phyloP scores from a whole-genome alignment of 2,329 filamentous ascomycete species.

The Penicillium brevicompactum region DNA sequence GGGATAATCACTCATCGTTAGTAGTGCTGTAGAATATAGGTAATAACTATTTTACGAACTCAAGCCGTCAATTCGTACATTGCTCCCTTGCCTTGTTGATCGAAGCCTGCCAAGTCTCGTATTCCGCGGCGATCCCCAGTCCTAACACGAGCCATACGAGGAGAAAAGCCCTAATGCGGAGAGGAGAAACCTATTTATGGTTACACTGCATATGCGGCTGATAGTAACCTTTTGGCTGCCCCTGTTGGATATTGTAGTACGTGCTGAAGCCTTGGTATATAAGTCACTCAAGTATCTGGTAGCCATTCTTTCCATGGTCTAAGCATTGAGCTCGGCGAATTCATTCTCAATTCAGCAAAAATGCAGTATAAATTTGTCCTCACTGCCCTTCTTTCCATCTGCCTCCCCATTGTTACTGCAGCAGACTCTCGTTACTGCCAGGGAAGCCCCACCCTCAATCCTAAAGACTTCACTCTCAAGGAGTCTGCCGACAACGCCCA shows the following conservation, averaged over 20 bases:
- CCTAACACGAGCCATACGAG: neutral
- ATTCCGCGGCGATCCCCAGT: neutral
- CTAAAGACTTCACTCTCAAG: constrained; percentile 16
- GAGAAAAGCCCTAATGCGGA: neutral
- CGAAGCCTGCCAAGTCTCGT: neutral
- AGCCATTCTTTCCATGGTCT: no score
- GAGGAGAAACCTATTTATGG: neutral
- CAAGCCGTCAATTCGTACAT: no score
- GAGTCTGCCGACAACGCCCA: constrained; percentile 11
- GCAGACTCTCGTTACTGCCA: constrained; percentile 12
- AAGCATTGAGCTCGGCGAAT: neutral
- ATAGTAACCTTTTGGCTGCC: no score
- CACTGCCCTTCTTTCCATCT: neutral
- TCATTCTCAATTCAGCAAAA: neutral
- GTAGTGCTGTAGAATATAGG: no score
- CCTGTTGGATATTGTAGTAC: no score
- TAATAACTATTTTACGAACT: no score
- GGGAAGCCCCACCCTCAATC: neutral
- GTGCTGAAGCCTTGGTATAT: no score
- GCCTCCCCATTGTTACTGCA: neutral
- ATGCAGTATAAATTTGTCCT: neutral
- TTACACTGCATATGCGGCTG: neutral
- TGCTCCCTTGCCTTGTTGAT: neutral
- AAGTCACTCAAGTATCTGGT: no score
- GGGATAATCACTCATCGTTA: no score